A percentile compares a stretch with the other conserved stretches of the same genome.
Conservation (phyloP, 495 filamentous ascomycete species). For the Annulohypoxylon stygium region DNA sequence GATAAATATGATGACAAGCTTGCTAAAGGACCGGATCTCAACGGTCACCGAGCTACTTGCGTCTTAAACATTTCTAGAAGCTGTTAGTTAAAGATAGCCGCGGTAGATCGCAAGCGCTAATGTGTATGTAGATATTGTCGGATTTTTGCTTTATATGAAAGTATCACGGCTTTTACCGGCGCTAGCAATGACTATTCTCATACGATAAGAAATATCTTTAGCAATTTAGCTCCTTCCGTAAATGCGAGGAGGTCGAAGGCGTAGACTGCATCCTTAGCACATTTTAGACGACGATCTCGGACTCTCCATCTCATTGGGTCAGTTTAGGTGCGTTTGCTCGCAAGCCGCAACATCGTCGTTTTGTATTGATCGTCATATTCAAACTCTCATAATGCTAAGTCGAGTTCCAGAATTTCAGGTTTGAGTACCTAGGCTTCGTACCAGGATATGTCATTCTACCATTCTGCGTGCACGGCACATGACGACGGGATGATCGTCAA, state of each 20-base stretch:
- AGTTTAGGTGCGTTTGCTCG: not conserved
- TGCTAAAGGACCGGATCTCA: constrained; percentile 11
- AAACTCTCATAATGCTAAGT: constrained; percentile 2
- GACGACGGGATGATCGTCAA: constrained; percentile 21
- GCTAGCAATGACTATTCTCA: constrained; percentile 15
- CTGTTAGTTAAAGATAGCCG: constrained; percentile 11
- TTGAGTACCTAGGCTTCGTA: constrained; percentile 19
- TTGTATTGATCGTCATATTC: constrained; percentile 13
- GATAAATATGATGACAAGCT: not conserved
- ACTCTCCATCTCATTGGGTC: not conserved
- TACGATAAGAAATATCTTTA: not conserved
- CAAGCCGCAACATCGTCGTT: not conserved
- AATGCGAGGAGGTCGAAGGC: not conserved
- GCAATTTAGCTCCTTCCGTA: not conserved
- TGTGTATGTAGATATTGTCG: not conserved
- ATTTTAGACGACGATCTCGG: not conserved
- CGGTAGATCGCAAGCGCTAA: constrained; percentile 3
- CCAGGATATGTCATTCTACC: constrained; percentile 4
- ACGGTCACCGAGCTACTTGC: not conserved
- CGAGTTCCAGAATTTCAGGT: not conserved
- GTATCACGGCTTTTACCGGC: not conserved
- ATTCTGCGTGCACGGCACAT: not conserved
- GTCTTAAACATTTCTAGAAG: constrained; percentile 24
- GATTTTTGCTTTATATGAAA: not conserved
- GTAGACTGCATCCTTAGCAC: not conserved